Evolutionary conservation across 306 rosid genomes (phyloP).

Genomic region (Prunus mira): DNA sequence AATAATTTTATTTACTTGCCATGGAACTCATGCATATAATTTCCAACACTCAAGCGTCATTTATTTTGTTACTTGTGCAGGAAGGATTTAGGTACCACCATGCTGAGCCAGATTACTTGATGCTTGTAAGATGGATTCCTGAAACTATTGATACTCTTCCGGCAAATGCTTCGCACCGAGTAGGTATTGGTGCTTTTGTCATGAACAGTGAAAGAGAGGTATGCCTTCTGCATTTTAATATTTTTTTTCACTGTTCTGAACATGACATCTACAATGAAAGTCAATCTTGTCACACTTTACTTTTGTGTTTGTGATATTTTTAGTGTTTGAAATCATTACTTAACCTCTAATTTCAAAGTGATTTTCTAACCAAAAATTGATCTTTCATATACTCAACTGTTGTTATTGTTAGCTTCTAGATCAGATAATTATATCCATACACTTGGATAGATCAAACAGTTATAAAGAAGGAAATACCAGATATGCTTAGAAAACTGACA

Average conservation of each 20-base stretch:
- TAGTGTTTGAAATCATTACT: not conserved
- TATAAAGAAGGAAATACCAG: too few species aligned
- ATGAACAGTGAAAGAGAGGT: constrained; percentile 66
- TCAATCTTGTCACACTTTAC: not conserved
- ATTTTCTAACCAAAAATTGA: not conserved
- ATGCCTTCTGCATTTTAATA: constrained; percentile 1
- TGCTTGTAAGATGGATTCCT: constrained; percentile 83
- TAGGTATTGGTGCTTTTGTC: constrained; percentile 76
- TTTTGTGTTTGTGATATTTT: not conserved
- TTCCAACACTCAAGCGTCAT: not conserved
- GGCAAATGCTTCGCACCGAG: constrained; percentile 85
- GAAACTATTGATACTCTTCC: constrained; percentile 60
- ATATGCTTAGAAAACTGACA: too few species aligned
- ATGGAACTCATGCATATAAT: not conserved
- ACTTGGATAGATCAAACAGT: too few species aligned
- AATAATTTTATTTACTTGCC: too few species aligned
- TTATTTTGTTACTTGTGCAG: constrained; percentile 32
- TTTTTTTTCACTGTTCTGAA: not conserved
- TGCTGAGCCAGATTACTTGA: constrained; percentile 78
- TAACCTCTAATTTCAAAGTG: not conserved
- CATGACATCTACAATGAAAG: not conserved
- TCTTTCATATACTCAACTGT: not conserved
- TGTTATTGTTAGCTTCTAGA: not conserved
- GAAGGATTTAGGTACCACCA: constrained; percentile 87
- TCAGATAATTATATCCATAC: not conserved